Base-by-base conservation (phyloP, 768 basidiomycete species). In the Suillus spraguei region DNA sequence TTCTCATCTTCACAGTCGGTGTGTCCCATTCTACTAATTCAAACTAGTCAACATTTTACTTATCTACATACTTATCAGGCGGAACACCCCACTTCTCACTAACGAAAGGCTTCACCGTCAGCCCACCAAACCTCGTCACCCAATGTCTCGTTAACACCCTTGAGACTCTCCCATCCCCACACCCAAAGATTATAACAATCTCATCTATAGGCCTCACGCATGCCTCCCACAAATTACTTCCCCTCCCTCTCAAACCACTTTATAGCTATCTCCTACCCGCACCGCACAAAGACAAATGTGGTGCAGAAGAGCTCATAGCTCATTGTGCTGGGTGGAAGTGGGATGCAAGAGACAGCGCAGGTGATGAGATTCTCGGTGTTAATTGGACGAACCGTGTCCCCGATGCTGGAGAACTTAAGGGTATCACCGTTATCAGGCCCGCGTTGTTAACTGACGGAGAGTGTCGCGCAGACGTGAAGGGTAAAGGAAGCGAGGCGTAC, bases 1-100 rank as follows among this genome's bases (percentile, higher is more conserved):
- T 83, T 33, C 74, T 90, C 22, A 65, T 91, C 11, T 90, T 85
- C 75, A 83, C 87, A 5, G 79, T 91, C 63, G 90, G 88, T 83
- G 66, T 55, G 83, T 76, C 16, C 33, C 8, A 11, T 49, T 54
- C 32, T 13, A 5, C 0, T 8, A 16, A 9, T 38, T 5, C 35
- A n/a, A 22, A n/a, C 11, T 35, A 47, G 14, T 22, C 53, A 24
- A 53, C 0, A 20, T 50, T 53, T 47, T 8, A 60, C 62, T 66
- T 22, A 69, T 54, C 2, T 16, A 62, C 38, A 10, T 17, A 24
- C 6, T n/a, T 32, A 42, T 3, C 59, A 88, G 87, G 83, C 42
- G 85, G 83, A 16, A 71, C 28, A 2, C 82, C 83, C 0, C 73
- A 69, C 17, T 85, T 89, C 72, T 60, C 67, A 50, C 64, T 83